Conservation (phyloP, 495 filamentous ascomycete species). For the Immersiella caudata region DNA sequence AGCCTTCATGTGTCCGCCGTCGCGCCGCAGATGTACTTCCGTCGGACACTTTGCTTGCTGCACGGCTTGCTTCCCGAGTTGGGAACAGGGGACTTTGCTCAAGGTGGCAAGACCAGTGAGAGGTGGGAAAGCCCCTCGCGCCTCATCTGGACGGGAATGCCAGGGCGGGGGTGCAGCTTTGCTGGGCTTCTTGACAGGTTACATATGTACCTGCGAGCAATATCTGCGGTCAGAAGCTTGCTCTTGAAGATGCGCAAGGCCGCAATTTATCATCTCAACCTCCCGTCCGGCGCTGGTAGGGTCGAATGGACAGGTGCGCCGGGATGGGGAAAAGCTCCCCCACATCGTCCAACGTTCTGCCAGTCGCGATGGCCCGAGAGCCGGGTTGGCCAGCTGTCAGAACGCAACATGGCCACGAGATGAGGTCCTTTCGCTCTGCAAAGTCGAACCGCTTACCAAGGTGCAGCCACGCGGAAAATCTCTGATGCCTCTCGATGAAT, state of each 20-base stretch:
- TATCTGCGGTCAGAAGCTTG: conserved; percentile 1
- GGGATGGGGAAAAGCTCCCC: neutral
- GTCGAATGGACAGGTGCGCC: neutral
- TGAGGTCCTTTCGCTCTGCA: neutral
- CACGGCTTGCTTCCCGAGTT: neutral
- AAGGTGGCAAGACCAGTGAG: neutral
- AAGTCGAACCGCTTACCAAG: neutral
- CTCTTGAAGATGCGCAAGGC: neutral
- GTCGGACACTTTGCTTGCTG: neutral
- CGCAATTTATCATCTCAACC: neutral
- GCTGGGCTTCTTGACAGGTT: neutral
- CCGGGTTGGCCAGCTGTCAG: neutral
- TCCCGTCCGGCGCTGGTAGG: neutral
- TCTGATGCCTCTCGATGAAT: neutral
- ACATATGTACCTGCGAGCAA: neutral
- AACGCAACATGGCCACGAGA: neutral
- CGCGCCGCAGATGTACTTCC: neutral
- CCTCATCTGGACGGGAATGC: neutral
- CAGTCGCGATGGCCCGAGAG: neutral
- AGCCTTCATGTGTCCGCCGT: neutral
- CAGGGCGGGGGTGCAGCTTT: neutral
- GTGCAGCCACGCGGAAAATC: neutral
- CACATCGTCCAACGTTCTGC: neutral
- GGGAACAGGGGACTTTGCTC: neutral
- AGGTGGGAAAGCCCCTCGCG: neutral